These are phyloP conservation scores for Trypanosoma caninum DNA, from an alignment of 208 protist genomes.

Conservation along the genomic window DNA sequence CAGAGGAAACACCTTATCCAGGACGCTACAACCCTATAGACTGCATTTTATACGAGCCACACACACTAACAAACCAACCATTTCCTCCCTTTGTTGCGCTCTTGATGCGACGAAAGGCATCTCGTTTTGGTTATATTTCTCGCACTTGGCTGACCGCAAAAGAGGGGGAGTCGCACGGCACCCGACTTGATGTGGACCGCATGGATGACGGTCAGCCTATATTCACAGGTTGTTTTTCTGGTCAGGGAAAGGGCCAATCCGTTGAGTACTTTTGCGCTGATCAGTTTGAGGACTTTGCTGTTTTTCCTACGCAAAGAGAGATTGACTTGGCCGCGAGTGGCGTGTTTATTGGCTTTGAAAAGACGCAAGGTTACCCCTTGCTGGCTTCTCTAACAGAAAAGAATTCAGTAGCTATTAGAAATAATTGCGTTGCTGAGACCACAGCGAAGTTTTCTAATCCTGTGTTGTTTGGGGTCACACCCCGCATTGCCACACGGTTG, in stretches of 20 bases:
- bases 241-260: conserved; percentile 23
- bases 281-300: conserved; percentile 50
- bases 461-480: conserved; percentile 2
- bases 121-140: conserved; percentile 72
- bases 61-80: conserved; percentile 41
- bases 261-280: conserved; percentile 73
- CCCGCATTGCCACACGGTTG: background rate
- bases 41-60: conserved; percentile 53
- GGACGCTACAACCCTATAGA: conserved; percentile 71
- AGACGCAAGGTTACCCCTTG: conserved; percentile 56
- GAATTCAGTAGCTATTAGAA: background rate
- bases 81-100: conserved; percentile 34
- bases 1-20: conserved; percentile 31
- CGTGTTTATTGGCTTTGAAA: conserved; percentile 29
- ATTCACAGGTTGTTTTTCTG: conserved; percentile 44
- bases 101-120: conserved; percentile 62
- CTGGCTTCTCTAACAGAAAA: conserved; percentile 27
- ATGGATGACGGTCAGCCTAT: conserved; percentile 45
- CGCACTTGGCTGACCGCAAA: conserved; percentile 58
- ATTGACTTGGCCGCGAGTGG: conserved; percentile 49
- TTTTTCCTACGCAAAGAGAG: conserved; percentile 43
- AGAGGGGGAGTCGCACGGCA: conserved; percentile 50
- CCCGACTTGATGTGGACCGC: conserved; percentile 30
- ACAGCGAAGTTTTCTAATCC: conserved; percentile 9
- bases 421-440: conserved; percentile 13